Percentiles rank a stretch among this genome's conserved stretches.
phyloP scores from a whole-genome alignment of 345 rosid genomes.

The Crucihimalaya himalaica region DNA sequence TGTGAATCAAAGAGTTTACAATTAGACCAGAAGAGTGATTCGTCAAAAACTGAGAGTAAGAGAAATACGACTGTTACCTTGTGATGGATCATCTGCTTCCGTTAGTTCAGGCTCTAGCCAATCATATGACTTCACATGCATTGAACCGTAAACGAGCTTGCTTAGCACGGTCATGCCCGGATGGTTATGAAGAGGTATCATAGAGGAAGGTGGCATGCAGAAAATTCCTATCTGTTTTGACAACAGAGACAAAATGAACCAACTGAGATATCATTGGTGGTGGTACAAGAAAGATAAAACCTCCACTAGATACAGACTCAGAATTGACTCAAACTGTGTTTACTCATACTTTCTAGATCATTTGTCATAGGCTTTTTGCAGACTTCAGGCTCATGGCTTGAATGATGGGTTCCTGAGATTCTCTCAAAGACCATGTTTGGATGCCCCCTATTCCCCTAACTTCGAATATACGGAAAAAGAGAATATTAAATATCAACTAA shows the following conservation, averaged over 20 bases:
- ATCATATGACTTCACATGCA: slow-evolving; percentile 84
- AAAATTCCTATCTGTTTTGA: slow-evolving; percentile 86
- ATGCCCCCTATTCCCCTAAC: slow-evolving; percentile 30
- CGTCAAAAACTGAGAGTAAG: background rate
- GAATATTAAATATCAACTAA: slow-evolving; percentile 31
- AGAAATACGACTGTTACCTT: slow-evolving; percentile 48
- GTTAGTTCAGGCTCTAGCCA: slow-evolving; percentile 67
- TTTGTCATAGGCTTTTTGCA: slow-evolving; percentile 41
- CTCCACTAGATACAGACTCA: slow-evolving; percentile 15
- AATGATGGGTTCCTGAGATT: slow-evolving; percentile 32
- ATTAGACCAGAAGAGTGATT: background rate
- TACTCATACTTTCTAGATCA: slow-evolving; percentile 41
- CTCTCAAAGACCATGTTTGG: slow-evolving; percentile 39
- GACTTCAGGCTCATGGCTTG: slow-evolving; percentile 36
- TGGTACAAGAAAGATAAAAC: slow-evolving; percentile 13
- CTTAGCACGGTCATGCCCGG: slow-evolving; percentile 95
- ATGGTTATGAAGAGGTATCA: slow-evolving; percentile 96
- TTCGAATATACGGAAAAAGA: slow-evolving; percentile 28
- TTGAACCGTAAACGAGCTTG: slow-evolving; percentile 85
- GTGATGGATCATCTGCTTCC: slow-evolving; percentile 50
- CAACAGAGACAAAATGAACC: slow-evolving; percentile 22
- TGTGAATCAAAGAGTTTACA: slow-evolving; percentile 11
- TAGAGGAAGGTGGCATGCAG: slow-evolving; percentile 87
- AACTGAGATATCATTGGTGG: background rate
- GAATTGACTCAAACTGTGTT: slow-evolving; percentile 31